Conservation (phyloP, 768 basidiomycete species). For the Suillus tomentosus region DNA sequence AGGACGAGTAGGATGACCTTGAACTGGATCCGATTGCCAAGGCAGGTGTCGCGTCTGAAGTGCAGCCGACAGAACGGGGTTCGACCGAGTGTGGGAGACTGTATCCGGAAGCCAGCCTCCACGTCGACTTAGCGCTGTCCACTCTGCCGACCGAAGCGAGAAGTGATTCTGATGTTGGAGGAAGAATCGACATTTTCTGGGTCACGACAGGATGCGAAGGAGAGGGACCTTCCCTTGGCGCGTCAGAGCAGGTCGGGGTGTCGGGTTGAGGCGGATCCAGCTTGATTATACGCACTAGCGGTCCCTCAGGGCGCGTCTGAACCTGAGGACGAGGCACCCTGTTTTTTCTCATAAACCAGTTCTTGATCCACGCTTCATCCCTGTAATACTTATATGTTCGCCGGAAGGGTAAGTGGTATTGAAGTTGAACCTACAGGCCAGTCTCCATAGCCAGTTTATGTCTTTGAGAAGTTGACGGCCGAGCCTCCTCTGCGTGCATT, state of each 20-base stretch:
- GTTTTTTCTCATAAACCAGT: slow-evolving; percentile 33
- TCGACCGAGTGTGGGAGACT: not conserved
- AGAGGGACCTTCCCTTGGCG: not conserved
- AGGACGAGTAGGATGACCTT: not conserved
- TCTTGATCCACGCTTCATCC: slow-evolving; percentile 31
- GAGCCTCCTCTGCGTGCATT: slow-evolving; percentile 24
- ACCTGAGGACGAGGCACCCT: slow-evolving; percentile 13
- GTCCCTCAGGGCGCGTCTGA: not conserved
- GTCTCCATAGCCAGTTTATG: slow-evolving; percentile 26
- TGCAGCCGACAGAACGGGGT: not conserved
- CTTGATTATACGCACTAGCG: not conserved
- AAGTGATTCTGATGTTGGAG: not conserved
- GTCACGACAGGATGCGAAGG: not conserved
- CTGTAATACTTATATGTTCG: slow-evolving; percentile 15
- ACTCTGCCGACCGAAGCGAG: not conserved
- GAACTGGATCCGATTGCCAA: not conserved
- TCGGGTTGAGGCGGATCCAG: not conserved
- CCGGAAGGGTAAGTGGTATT: slow-evolving; percentile 11
- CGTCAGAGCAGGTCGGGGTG: not conserved
- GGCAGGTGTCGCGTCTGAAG: not conserved
- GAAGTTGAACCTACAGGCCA: slow-evolving; percentile 30
- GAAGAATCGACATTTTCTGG: not conserved
- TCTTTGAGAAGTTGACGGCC: slow-evolving; percentile 27
- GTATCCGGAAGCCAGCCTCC: not conserved
- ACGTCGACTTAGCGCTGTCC: not conserved